phyloP scores from a whole-genome alignment of 1,284 basidiomycete species.

The Trametes pubescens region DNA sequence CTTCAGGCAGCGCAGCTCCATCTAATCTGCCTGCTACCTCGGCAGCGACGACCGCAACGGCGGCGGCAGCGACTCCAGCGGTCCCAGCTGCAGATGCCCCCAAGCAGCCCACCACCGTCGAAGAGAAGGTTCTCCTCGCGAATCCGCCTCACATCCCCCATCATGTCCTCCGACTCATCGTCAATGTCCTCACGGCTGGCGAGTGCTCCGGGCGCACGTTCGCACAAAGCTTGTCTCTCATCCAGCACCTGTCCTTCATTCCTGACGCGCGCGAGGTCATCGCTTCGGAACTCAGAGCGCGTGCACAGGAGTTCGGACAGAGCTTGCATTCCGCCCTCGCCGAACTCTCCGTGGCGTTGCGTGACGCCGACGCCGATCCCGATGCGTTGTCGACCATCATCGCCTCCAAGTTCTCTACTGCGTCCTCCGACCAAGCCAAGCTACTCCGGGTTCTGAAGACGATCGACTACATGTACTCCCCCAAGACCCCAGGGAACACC shows the following conservation, averaged over 20 bases:
- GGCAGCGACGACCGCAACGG: slow-evolving; percentile 11
- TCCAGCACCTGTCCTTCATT: slow-evolving; percentile 89
- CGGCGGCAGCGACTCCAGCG: slow-evolving; percentile 32
- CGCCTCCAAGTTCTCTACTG: slow-evolving; percentile 89
- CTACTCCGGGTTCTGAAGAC: slow-evolving; percentile 93
- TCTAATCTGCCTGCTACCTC: neutral
- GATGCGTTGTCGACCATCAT: slow-evolving; percentile 72
- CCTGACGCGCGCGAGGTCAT: slow-evolving; percentile 89
- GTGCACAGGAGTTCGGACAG: slow-evolving; percentile 88
- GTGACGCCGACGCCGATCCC: slow-evolving; percentile 52
- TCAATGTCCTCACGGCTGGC: slow-evolving; percentile 93
- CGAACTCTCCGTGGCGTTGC: slow-evolving; percentile 73
- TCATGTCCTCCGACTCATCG: slow-evolving; percentile 83
- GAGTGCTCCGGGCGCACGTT: slow-evolving; percentile 97
- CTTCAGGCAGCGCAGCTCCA: slow-evolving; percentile 1
- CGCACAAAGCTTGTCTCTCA: slow-evolving; percentile 87
- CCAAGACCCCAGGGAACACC: slow-evolving; percentile 52
- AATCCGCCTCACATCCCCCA: slow-evolving; percentile 86
- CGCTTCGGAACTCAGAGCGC: slow-evolving; percentile 83
- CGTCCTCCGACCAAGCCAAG: slow-evolving; percentile 93
- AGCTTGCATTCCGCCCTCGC: slow-evolving; percentile 79
- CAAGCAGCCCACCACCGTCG: slow-evolving; percentile 49
- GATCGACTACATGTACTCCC: slow-evolving; percentile 93
- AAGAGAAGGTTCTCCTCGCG: slow-evolving; percentile 71
- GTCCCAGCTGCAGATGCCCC: slow-evolving; percentile 40